These are phyloP conservation scores for Boletus calvinii DNA, from an alignment of 1,284 basidiomycete genomes.

Conservation along the genomic window DNA sequence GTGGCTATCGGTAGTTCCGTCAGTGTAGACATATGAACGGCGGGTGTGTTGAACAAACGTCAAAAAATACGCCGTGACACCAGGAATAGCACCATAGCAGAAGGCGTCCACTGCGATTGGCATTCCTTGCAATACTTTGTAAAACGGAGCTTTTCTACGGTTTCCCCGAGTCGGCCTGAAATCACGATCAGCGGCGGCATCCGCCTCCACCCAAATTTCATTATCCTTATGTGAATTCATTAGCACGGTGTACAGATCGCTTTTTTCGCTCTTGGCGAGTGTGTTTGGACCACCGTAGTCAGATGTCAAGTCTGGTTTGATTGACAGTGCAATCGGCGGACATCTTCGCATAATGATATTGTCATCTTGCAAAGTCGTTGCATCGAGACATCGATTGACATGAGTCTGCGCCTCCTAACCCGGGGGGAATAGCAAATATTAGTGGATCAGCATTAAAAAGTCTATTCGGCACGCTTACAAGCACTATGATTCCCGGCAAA, in stretches of 20 bases:
- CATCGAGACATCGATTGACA: slow-evolving; percentile 52
- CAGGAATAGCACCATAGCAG: slow-evolving; percentile 87
- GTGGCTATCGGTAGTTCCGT: slow-evolving; percentile 52
- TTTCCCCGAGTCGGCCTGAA: slow-evolving; percentile 52
- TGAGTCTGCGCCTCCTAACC: slow-evolving; percentile 46
- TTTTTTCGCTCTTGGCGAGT: slow-evolving; percentile 5
- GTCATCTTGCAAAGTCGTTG: slow-evolving; percentile 2
- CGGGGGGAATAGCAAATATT: not conserved
- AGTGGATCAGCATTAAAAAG: not conserved
- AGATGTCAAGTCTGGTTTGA: not conserved
- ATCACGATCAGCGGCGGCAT: slow-evolving; percentile 48
- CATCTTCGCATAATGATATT: not conserved
- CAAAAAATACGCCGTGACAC: slow-evolving; percentile 85
- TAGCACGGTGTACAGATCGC: slow-evolving; percentile 63
- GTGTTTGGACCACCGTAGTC: slow-evolving; percentile 5
- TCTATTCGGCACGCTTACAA: slow-evolving; percentile 31
- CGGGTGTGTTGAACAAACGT: slow-evolving; percentile 48
- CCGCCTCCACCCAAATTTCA: slow-evolving; percentile 82
- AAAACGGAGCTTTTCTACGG: slow-evolving; percentile 84
- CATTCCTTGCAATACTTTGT: slow-evolving; percentile 97
- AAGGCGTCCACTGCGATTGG: slow-evolving; percentile 96
- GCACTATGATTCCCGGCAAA: slow-evolving; percentile 25
- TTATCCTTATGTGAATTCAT: slow-evolving; percentile 83
- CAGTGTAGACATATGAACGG: slow-evolving; percentile 2
- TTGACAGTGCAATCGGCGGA: not conserved